Base-by-base conservation (phyloP, 768 basidiomycete species). In the Candolleomyces eurysporus region DNA sequence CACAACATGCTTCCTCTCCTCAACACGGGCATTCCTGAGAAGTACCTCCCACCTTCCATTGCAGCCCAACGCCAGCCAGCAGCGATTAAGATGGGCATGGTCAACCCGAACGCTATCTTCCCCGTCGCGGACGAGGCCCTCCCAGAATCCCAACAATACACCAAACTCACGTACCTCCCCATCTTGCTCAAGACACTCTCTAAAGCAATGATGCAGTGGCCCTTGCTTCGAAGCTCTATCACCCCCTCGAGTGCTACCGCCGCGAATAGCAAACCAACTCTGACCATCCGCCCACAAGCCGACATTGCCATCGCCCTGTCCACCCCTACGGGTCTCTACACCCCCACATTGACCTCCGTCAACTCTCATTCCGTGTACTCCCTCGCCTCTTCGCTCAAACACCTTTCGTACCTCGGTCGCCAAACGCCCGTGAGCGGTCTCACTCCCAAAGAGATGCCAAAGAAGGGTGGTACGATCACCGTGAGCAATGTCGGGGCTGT, bases 401-500 rank as follows among this genome's bases (percentile, higher is more conserved):
- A 85, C 59, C 76, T 93, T 46, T 78, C 86, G 0, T 71, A 84
- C 63, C 81, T 88, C 13, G 92, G 89, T 0, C 81, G 91, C 5
- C 86, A 89, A 64, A 77, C 80, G 0, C 92, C 91, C 11, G 36
- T 36, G 0, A 83, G 78, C 65, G 88, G 76, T 5, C 81, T 94
- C 39, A 84, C 86, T 1, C 77, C 80, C 0, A 78, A 76, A 4
- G 89, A 93, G 65, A 89, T 92, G 84, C 90, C 88, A 0, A 82
- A 80, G 57, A 81, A 84, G 1, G 92, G 91, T 0, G 91, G 89
- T 3, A 94, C 94, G 9, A 72, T 94, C 52, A 91, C 86, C 7
- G 85, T 96, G 30, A 88, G 86, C 48, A 96, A 95, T 66, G 81
- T 96, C 8, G 94, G 93, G 19, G 89, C 86, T 10, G 79, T 92